Conservation (phyloP, 192 early-diverging fungal genomes). For the Linnemannia zychae region DNA sequence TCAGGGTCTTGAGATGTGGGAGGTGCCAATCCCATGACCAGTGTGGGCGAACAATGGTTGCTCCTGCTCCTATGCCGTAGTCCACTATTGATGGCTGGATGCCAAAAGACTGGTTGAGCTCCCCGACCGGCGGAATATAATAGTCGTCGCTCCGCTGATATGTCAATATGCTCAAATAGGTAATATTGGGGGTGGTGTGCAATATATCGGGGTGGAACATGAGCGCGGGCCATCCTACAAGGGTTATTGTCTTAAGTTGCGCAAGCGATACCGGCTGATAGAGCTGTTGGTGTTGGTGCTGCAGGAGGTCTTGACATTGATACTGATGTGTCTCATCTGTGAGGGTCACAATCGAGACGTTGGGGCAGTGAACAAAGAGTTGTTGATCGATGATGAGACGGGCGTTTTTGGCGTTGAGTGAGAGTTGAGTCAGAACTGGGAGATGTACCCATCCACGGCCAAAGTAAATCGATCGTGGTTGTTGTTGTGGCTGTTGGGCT, state of each 20-base stretch:
- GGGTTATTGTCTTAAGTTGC: not conserved
- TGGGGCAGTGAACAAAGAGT: not conserved
- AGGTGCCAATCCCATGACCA: conserved; percentile 21
- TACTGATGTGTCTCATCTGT: not conserved
- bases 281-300: not conserved
- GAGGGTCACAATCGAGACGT: not conserved
- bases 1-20: not conserved
- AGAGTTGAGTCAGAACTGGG: not conserved
- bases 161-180: not conserved
- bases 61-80: too few relatives aligned
- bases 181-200: not conserved
- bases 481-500: not conserved
- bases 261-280: not conserved
- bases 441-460: not conserved
- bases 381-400: not conserved
- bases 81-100: too few relatives aligned
- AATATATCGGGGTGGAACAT: not conserved
- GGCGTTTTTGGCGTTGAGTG: not conserved
- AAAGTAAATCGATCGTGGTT: not conserved
- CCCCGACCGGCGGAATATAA: not conserved
- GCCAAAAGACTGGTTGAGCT: not conserved
- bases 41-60: not conserved
- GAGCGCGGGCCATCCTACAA: not conserved
- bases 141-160: not conserved
- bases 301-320: not conserved